A percentile compares a stretch with the other conserved stretches of the same genome.
phyloP scores from a whole-genome alignment of 176 grass and related monocot species.

The Lolium perenne region DNA sequence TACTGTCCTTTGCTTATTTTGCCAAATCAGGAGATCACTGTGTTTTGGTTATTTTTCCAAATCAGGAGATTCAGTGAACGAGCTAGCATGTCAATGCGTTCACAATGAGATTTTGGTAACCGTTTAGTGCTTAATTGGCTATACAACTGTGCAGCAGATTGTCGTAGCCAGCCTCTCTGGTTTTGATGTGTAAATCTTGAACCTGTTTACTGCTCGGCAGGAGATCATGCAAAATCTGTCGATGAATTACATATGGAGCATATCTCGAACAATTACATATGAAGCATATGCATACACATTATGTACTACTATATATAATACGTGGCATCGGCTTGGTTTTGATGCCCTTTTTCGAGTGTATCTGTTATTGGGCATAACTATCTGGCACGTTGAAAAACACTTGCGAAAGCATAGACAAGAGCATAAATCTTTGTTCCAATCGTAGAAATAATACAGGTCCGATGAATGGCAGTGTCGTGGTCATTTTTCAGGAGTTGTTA shows the following conservation, averaged over 20 bases:
- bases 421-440: not conserved
- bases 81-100: not conserved
- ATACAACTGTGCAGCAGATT: not conserved
- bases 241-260: no score
- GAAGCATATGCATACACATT: not conserved
- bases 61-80: not conserved
- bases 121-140: not conserved
- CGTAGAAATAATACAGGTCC: not conserved
- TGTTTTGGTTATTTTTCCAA: not conserved
- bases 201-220: not conserved
- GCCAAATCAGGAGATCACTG: no score
- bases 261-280: no score
- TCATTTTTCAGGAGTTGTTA: no score
- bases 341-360: not conserved
- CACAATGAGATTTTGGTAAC: not conserved
- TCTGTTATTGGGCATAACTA: not conserved
- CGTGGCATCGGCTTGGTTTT: not conserved
- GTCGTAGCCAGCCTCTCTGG: not conserved
- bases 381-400: not conserved
- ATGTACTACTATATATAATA: not conserved
- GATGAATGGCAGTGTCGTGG: no score
- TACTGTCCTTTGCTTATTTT: no score
- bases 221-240: no score
- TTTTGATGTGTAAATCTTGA: not conserved
- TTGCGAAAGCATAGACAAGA: not conserved